Evolutionary conservation across 225 moss, liverwort and hornwort genomes (phyloP), one percentile per base, ranked within the genome.

Genomic region (Straminergon stramineum): DNA sequence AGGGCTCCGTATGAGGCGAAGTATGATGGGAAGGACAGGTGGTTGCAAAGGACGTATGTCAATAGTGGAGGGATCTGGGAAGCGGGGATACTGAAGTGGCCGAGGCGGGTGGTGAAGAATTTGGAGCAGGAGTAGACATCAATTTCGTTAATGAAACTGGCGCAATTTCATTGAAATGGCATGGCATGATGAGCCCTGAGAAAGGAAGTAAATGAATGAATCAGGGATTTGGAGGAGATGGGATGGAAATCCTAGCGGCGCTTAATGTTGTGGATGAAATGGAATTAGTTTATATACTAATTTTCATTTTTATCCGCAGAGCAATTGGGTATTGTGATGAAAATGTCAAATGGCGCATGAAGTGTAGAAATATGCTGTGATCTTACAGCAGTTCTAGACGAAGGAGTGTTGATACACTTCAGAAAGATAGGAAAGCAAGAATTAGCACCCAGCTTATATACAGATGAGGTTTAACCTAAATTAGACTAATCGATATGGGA

Each of bases 51-150:
- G 31, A 55, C 78, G 26, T 92, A 88, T 27, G 53, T 52, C 19
- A 92, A 93, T 78, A 82, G 66, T 21, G 92, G 93, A 45, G 87
- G 87, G 2, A 90, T 92, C 55, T 93, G 93, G 93, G 87, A 93
- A 45, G 74, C 90, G 28, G 88, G 90, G 13, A 17, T 71, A 1
- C 12, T 75, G 27, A 69, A 81, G 64, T 93, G 92, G 92, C 92
- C 92, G 20, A 31, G 8, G 27, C 86, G 92, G 15, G 30, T 87
- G 51, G 2, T 84, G 19, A 30, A 78, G 12, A 48, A 4, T 4
- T 7, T 20, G 20, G 22, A 28, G 2, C 11, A 28, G 65, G 28
- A 66, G 11, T 64, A 76, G 17, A 18, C 27, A 1, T 60, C 66
- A 7, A 53, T 24, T 28, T 81, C 15, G 43, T 81, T 19, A 13